These are phyloP conservation scores for Paecilomyces sp. DNA, from an alignment of 2,329 filamentous ascomycete species.

Conservation along the genomic window DNA sequence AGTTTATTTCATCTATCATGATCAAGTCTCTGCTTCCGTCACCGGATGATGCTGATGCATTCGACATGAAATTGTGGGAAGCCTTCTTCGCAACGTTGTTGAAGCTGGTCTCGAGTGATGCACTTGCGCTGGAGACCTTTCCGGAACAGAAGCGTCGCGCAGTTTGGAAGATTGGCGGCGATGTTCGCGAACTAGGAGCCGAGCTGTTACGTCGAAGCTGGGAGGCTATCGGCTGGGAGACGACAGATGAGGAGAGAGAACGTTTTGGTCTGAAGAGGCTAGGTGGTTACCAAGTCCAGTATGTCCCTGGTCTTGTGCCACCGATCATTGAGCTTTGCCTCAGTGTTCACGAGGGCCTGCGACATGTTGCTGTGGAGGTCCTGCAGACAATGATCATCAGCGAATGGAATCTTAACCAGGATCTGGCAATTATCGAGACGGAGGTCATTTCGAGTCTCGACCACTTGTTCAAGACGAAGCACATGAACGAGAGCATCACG, in stretches of 20 bases:
- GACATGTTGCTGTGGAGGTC: conserved; percentile 85
- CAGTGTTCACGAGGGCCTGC: conserved; percentile 86
- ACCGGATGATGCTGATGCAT: conserved; percentile 83
- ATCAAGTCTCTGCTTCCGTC: conserved; percentile 79
- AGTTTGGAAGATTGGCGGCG: conserved; percentile 98
- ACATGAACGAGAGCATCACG: conserved; percentile 77
- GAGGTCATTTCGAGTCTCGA: conserved; percentile 96
- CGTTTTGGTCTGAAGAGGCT: conserved; percentile 75
- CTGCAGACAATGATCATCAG: conserved; percentile 97
- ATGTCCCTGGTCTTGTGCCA: conserved; percentile 84
- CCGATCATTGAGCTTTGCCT: conserved; percentile 91
- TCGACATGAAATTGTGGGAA: conserved; percentile 92
- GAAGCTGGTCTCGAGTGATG: conserved; percentile 81
- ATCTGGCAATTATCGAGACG: conserved; percentile 83
- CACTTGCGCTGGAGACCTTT: conserved; percentile 86
- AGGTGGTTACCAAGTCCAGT: conserved; percentile 97
- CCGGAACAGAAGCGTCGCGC: conserved; percentile 93
- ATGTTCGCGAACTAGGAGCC: conserved; percentile 86
- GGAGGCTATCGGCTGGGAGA: conserved; percentile 97
- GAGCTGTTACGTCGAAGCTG: conserved; percentile 77
- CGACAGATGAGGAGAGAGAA: conserved; percentile 66
- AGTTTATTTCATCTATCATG: conserved; percentile 72
- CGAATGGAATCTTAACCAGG: conserved; percentile 93
- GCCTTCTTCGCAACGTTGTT: conserved; percentile 84
- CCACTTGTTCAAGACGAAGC: conserved; percentile 79